These are phyloP conservation scores for Penicillium sp. DNA, from an alignment of 2,329 filamentous ascomycete species.

Conservation along the genomic window DNA sequence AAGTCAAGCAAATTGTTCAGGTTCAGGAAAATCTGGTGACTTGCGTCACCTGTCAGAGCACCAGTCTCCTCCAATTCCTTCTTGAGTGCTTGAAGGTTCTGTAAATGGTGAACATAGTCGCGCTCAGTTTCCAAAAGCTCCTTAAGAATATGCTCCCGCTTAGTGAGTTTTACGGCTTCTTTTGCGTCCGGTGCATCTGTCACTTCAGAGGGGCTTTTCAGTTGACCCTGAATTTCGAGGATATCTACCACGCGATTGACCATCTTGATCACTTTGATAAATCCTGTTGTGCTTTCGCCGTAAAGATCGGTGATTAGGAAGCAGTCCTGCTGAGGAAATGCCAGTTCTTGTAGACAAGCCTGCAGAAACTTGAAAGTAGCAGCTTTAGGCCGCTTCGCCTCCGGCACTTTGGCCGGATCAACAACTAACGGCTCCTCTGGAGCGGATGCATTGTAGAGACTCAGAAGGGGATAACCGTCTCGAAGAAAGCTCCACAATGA, in stretches of 20 bases:
- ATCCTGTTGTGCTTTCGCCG: slow-evolving; percentile 92
- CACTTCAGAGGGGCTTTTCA: slow-evolving; percentile 63
- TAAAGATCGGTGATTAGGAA: slow-evolving; percentile 92
- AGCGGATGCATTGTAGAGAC: slow-evolving; percentile 82
- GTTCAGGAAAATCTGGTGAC: slow-evolving; percentile 95
- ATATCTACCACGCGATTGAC: slow-evolving; percentile 91
- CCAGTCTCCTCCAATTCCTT: slow-evolving; percentile 85
- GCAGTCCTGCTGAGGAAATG: slow-evolving; percentile 76
- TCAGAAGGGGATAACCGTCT: slow-evolving; percentile 78
- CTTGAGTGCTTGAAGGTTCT: slow-evolving; percentile 90
- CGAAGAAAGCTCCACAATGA: slow-evolving; percentile 86
- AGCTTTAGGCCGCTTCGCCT: slow-evolving; percentile 78
- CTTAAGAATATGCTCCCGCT: slow-evolving; percentile 84
- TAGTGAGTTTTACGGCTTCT: slow-evolving; percentile 59
- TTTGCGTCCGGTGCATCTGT: slow-evolving; percentile 49
- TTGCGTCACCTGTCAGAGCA: slow-evolving; percentile 80
- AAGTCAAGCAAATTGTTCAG: slow-evolving; percentile 94
- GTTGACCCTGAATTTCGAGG: slow-evolving; percentile 73
- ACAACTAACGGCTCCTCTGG: slow-evolving; percentile 68
- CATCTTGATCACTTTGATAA: slow-evolving; percentile 93
- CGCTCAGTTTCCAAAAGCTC: slow-evolving; percentile 94
- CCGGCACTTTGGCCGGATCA: slow-evolving; percentile 62
- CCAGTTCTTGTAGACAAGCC: slow-evolving; percentile 79
- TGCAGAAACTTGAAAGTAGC: slow-evolving; percentile 91
- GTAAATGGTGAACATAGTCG: slow-evolving; percentile 96